Evolutionary conservation across 2,329 filamentous ascomycete species (phyloP).

Genomic region (Nemania diffusa): DNA sequence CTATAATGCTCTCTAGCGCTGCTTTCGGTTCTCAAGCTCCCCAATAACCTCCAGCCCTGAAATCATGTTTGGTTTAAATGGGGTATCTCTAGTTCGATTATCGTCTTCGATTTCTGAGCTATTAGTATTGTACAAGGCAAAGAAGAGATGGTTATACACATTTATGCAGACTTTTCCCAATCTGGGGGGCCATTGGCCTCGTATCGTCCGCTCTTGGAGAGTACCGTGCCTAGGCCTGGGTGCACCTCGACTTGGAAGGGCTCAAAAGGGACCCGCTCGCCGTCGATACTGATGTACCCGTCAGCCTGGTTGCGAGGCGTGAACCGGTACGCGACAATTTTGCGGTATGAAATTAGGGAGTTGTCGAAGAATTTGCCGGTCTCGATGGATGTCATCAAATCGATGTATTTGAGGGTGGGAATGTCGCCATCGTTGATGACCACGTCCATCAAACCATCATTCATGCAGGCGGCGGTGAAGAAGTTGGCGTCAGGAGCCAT

Average conservation of each 20-base stretch:
- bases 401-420: slow-evolving; percentile 70
- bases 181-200: slow-evolving; percentile 68
- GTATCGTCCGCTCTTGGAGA: slow-evolving; percentile 80
- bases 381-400: slow-evolving; percentile 77
- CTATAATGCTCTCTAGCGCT: slow-evolving; percentile 5
- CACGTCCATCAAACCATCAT: slow-evolving; percentile 87
- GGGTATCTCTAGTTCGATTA: slow-evolving; percentile 34
- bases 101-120: slow-evolving; percentile 2
- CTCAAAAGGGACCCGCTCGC: slow-evolving; percentile 85
- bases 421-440: slow-evolving; percentile 83
- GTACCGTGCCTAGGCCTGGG: slow-evolving; percentile 80
- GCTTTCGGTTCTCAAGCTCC: not conserved
- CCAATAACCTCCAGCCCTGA: not conserved
- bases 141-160: slow-evolving; percentile 13
- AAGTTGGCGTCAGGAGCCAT: slow-evolving; percentile 90
- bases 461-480: slow-evolving; percentile 83
- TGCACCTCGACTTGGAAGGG: slow-evolving; percentile 94
- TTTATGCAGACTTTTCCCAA: slow-evolving; percentile 55
- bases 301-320: slow-evolving; percentile 75
- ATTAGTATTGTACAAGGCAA: slow-evolving; percentile 18
- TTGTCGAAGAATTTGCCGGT: slow-evolving; percentile 82
- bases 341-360: slow-evolving; percentile 80
- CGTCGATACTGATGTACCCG: slow-evolving; percentile 94
- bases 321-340: slow-evolving; percentile 88
- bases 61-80: slow-evolving; percentile 23